Evolutionary conservation across 2,329 filamentous ascomycete genomes (phyloP).

Genomic region (Fusarium pseudonygamai): DNA sequence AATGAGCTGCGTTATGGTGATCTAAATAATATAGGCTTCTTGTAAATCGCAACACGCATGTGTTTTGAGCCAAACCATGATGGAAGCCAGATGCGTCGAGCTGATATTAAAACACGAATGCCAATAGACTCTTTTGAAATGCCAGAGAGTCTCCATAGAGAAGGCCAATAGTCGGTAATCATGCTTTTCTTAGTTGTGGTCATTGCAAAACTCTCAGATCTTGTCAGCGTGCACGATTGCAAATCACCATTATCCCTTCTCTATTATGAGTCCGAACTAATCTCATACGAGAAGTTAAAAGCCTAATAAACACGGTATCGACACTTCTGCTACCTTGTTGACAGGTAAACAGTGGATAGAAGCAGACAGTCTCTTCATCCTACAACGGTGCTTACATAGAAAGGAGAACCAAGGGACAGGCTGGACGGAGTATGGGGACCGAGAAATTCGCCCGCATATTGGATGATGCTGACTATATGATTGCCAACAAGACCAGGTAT

Average conservation of each 20-base stretch:
- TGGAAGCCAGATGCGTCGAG: background rate
- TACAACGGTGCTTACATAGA: too few relatives aligned
- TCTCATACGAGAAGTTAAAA: background rate
- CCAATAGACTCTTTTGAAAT: background rate
- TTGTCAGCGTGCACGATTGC: background rate
- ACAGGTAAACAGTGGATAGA: background rate
- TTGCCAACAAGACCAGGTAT: conserved; percentile 2
- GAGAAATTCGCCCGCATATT: background rate
- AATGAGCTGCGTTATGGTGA: background rate
- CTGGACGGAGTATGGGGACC: background rate
- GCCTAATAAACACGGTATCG: background rate
- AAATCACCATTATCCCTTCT: background rate
- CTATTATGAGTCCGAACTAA: background rate
- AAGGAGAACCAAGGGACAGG: conserved; percentile 6
- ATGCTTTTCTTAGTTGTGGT: background rate
- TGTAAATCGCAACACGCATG: background rate
- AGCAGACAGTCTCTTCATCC: background rate
- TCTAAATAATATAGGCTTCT: background rate
- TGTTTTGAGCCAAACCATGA: background rate
- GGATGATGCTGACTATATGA: background rate
- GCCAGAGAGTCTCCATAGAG: accelerated
- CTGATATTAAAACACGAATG: background rate
- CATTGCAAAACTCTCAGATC: background rate
- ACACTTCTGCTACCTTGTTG: background rate
- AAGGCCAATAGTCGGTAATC: background rate